phyloP scores from a whole-genome alignment of 805 yeast genomes.

The Candida maesae region DNA sequence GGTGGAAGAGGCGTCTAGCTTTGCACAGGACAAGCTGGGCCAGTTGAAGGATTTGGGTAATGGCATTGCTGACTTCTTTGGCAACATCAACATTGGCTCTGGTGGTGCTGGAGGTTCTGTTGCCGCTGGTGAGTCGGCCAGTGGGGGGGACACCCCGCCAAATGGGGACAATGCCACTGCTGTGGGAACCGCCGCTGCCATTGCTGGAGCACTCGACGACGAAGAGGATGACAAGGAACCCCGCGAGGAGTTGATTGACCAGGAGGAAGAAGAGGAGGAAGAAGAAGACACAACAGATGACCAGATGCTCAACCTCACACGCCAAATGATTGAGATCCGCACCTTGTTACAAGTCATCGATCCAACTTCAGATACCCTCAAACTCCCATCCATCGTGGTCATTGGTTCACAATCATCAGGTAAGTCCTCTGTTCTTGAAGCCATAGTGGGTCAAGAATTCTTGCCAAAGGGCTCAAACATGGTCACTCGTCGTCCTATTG shows the following conservation, averaged over 20 bases:
- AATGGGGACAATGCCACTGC: constrained; percentile 44
- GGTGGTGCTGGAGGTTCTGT: constrained; percentile 21
- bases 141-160: constrained; percentile 12
- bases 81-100: constrained; percentile 25
- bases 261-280: constrained; percentile 47
- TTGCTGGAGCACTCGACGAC: constrained; percentile 42
- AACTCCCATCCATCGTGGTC: constrained; percentile 92
- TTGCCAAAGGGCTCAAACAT: constrained; percentile 95
- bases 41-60: constrained; percentile 61
- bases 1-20: constrained; percentile 78
- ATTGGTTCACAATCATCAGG: constrained; percentile 98
- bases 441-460: constrained; percentile 97
- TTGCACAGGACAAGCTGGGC: constrained; percentile 62
- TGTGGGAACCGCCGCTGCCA: constrained; percentile 56
- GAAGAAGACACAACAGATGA: constrained; percentile 61
- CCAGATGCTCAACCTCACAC: constrained; percentile 84
- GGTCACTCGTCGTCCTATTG: constrained; percentile 98
- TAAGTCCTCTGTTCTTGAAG: constrained; percentile 91
- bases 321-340: constrained; percentile 96
- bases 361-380: constrained; percentile 65
- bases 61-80: constrained; percentile 41
- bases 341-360: constrained; percentile 72
- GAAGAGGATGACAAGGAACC: constrained; percentile 46
- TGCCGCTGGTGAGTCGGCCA: constrained; percentile 7
- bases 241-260: constrained; percentile 31